A percentile compares a stretch with the other conserved stretches of the same genome.
phyloP scores from a whole-genome alignment of 345 rosid species.

The Arabis hirsuta region DNA sequence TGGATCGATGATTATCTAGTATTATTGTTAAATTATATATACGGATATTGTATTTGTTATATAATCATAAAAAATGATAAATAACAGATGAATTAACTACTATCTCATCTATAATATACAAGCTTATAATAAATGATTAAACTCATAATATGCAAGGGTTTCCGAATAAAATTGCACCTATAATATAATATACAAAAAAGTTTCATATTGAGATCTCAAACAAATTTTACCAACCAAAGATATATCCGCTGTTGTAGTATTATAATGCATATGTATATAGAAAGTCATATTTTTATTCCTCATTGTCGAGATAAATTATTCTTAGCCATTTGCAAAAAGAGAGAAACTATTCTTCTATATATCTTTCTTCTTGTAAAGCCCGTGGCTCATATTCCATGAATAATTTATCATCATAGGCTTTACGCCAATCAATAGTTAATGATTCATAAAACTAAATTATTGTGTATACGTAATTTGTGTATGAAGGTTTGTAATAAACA shows the following conservation, averaged over 20 bases:
- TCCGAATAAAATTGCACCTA: neutral
- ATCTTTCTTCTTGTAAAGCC: conserved; percentile 39
- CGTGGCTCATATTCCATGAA: conserved; percentile 40
- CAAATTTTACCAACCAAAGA: neutral
- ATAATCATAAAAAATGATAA: neutral
- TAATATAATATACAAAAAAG: neutral
- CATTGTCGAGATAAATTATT: conserved; percentile 34
- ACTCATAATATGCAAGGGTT: neutral
- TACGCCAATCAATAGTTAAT: conserved; percentile 42
- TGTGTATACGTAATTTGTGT: neutral
- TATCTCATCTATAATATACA: neutral
- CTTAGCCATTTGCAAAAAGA: conserved; percentile 42
- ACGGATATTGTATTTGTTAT: neutral
- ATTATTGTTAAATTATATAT: conserved; percentile 1
- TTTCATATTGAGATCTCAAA: neutral
- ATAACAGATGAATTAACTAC: neutral
- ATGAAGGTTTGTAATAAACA: conserved; percentile 26
- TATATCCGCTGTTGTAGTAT: neutral
- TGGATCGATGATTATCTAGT: conserved; percentile 25
- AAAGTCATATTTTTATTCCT: conserved; percentile 14
- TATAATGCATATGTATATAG: neutral
- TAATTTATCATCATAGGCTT: conserved; percentile 23
- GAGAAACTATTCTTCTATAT: conserved; percentile 34
- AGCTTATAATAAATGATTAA: neutral
- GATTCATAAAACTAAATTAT: conserved; percentile 28